Percentiles rank a stretch among this genome's conserved stretches.
These are phyloP conservation scores for Rhododendron vialii DNA, from an alignment of 148 eudicot genomes.

Conservation along the genomic window DNA sequence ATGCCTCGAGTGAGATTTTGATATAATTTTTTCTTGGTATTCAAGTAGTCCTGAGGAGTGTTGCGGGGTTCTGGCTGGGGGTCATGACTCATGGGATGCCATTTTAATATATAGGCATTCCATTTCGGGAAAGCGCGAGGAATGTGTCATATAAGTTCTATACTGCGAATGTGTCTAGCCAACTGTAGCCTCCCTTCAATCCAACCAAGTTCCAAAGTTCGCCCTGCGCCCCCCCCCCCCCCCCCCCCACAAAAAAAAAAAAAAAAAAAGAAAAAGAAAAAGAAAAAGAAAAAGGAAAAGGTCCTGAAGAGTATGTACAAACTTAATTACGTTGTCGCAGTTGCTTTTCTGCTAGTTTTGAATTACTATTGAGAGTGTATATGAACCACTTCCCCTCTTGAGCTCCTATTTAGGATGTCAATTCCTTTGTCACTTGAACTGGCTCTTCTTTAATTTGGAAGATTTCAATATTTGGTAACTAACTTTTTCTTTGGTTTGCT, in stretches of 20 bases:
- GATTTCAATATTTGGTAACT: background rate
- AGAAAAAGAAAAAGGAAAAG: too few relatives aligned
- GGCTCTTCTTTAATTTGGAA: background rate
- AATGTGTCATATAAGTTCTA: background rate
- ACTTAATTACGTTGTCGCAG: background rate
- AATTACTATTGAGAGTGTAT: background rate
- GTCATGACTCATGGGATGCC: background rate
- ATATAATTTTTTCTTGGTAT: background rate
- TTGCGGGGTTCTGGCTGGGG: background rate
- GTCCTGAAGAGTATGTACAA: too few relatives aligned
- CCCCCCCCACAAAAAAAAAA: too few relatives aligned
- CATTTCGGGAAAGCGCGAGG: background rate
- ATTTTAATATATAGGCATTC: background rate
- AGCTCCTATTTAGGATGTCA: background rate
- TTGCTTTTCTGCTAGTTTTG: background rate
- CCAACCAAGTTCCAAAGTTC: background rate
- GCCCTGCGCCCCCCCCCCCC: too few relatives aligned
- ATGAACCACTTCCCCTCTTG: background rate
- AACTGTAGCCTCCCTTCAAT: background rate
- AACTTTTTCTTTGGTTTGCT: constrained; percentile 2
- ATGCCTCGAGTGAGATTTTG: background rate
- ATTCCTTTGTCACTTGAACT: background rate
- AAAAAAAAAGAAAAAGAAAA: too few relatives aligned
- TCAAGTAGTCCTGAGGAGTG: background rate
- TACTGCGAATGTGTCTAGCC: background rate